Base-by-base conservation (phyloP, 495 filamentous ascomycete species). In the Neurospora sp. region DNA sequence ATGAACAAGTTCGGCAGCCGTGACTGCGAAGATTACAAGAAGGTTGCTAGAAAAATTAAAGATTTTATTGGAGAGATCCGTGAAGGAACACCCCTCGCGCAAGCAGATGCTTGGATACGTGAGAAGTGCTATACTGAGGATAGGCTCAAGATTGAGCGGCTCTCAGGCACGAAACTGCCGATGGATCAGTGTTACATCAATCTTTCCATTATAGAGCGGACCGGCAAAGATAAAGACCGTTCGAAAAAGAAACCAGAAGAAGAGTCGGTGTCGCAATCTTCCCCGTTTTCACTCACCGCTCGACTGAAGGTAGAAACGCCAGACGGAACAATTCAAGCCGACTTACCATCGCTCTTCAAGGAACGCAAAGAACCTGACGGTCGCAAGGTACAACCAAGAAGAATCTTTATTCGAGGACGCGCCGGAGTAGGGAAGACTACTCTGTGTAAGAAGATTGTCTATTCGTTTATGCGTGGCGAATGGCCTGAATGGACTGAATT, bases 141-240 rank as follows among this genome's bases (percentile, higher is more conserved):
- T 39, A 77, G 68, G 37, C 78, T 83, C 59, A 72, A 75, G 40
- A 81, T 82, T 73, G 71, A 79, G 69, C 81, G 80, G 68, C 78
- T 83, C 68, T 83, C 80, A 27, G 77, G 81, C 69, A 77, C 78
- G 4, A 8, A 1, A 14, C 69, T 83, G 8, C 47, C 75, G 27
- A 80, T 83, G 77, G 75, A 81, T 39, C 77, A 73, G 39, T 84
- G 80, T 70, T 84, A 83, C 71, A 77, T 80, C 70, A 80, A 80
- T 45, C 77, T 80, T 31, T 74, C 73, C 70, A 75, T 80, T 39
- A 65, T 82, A 44, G 75, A 78, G 72, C 69, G 76, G 61, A 39
- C 68, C 10, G 42, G 38, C n/a, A n/a, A 73, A 10, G 70, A 71
- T 16, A 40, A 59, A 14, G 39, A 53, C 53, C 35, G 16, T 35